Percentiles rank a stretch among this genome's conserved stretches.
Conservation (phyloP, 2,329 filamentous ascomycete species). For the Teratosphaeria zuluensis region DNA sequence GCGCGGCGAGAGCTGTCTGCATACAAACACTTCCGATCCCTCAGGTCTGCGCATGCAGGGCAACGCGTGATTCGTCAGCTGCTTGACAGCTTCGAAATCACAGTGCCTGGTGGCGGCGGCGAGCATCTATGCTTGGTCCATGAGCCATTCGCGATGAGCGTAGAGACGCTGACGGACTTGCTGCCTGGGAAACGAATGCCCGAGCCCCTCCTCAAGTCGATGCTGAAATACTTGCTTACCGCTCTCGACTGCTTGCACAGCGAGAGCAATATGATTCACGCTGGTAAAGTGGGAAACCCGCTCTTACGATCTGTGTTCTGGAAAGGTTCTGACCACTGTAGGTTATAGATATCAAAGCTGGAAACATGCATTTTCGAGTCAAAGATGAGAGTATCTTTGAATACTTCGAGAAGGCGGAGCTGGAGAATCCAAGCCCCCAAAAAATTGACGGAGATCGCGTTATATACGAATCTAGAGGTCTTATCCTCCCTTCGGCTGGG, state of each 20-base stretch:
- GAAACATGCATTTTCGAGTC: conserved; percentile 1
- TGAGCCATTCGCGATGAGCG: conserved; percentile 1
- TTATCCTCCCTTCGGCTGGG: background rate
- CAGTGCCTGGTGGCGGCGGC: conserved; percentile 1
- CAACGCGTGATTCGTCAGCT: background rate
- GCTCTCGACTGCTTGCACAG: too few relatives aligned
- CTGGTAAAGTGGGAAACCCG: conserved; percentile 9
- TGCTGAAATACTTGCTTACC: conserved; percentile 5
- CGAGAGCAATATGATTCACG: conserved; percentile 17
- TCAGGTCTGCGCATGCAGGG: background rate
- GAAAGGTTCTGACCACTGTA: background rate
- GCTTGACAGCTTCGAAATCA: conserved; percentile 1
- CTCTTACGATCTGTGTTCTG: background rate
- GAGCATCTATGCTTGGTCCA: conserved; percentile 3
- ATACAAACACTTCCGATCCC: background rate
- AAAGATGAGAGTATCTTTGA: background rate
- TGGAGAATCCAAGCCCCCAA: background rate
- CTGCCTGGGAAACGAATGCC: conserved; percentile 25
- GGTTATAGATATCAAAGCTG: background rate
- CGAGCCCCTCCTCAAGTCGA: conserved; percentile 9
- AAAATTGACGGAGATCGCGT: background rate
- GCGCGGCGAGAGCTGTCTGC: background rate
- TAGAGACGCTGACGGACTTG: background rate
- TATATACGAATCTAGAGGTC: background rate
- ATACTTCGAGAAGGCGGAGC: background rate